phyloP scores from a whole-genome alignment of 75 land plant species.

The Picea sitchensis region DNA sequence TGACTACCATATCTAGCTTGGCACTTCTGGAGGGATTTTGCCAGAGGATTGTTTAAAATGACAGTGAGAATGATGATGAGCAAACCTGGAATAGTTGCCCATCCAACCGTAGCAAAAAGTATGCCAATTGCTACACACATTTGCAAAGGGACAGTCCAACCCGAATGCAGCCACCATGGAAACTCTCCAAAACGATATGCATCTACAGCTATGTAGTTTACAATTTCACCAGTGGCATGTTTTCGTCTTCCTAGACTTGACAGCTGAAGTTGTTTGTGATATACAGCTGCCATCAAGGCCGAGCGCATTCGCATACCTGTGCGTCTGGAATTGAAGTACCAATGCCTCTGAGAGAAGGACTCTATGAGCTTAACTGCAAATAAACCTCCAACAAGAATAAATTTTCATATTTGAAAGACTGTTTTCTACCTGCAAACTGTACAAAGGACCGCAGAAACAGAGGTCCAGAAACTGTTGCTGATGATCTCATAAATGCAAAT shows the following conservation, averaged over 20 bases:
- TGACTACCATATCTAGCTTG: conserved; percentile 27
- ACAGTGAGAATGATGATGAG: conserved; percentile 40
- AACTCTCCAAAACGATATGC: conserved; percentile 70
- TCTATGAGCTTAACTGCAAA: conserved; percentile 51
- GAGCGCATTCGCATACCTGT: conserved; percentile 68
- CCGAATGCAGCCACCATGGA: conserved; percentile 54
- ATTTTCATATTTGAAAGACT: conserved; percentile 19
- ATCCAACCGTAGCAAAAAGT: conserved; percentile 50
- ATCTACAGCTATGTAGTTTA: conserved; percentile 75
- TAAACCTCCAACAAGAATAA: conserved; percentile 29
- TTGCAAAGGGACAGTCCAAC: conserved; percentile 63
- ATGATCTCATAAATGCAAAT: conserved; percentile 38
- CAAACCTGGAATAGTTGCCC: conserved; percentile 57
- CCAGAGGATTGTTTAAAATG: conserved; percentile 53
- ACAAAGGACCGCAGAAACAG: conserved; percentile 51
- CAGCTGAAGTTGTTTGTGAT: conserved; percentile 59
- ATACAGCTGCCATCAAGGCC: conserved; percentile 59
- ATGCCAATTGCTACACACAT: conserved; percentile 42
- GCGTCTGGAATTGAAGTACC: conserved; percentile 48
- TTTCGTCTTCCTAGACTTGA: conserved; percentile 42
- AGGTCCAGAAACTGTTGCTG: conserved; percentile 38
- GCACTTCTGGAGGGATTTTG: conserved; percentile 37
- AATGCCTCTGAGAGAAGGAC: conserved; percentile 56
- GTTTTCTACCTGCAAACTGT: conserved; percentile 25
- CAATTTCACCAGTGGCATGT: conserved; percentile 72